A percentile compares a stretch with the other conserved stretches of the same genome.
Conservation (phyloP, 192 early-diverging fungal species). For the Coemansia sp. region DNA sequence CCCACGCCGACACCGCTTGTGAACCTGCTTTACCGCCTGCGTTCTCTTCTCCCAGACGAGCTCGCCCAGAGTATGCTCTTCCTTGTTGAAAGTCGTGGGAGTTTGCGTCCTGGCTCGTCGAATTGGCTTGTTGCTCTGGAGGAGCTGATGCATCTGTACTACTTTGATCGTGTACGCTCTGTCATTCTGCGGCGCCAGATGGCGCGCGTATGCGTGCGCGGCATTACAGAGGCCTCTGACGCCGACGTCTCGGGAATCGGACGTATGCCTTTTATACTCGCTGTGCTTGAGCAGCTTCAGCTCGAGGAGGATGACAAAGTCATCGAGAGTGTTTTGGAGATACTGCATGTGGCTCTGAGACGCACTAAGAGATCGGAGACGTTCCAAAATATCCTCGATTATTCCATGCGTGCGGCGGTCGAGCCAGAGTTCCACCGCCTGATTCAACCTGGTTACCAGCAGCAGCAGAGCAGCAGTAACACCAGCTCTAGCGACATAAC, state of each 20-base stretch:
- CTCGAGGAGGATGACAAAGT: conserved; percentile 38
- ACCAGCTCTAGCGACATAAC: conserved; percentile 2
- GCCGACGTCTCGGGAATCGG: conserved; percentile 4
- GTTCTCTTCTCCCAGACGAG: conserved; percentile 35
- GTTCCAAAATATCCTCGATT: conserved; percentile 17
- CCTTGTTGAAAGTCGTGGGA: conserved; percentile 30
- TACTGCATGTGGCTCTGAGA: conserved; percentile 21
- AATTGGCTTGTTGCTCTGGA: conserved; percentile 24
- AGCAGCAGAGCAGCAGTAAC: conserved; percentile 1
- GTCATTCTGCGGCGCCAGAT: conserved; percentile 34
- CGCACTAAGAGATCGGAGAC: conserved; percentile 11
- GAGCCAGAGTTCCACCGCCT: conserved; percentile 26
- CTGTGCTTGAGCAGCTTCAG: conserved; percentile 37
- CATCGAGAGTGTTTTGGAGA: conserved; percentile 26
- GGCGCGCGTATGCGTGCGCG: conserved; percentile 19
- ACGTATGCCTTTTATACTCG: conserved; percentile 31
- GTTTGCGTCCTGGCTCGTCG: conserved; percentile 28
- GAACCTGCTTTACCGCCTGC: conserved; percentile 32
- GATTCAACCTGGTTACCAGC: conserved; percentile 1
- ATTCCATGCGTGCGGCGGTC: conserved; percentile 20
- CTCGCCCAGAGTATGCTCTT: conserved; percentile 40
- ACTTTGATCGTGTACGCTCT: conserved; percentile 47
- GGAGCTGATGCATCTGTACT: conserved; percentile 49
- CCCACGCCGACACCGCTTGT: conserved; percentile 18
- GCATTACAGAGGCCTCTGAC: conserved; percentile 18